Conservation (phyloP, 305 asterid genomes). For the Striga hermonthica region DNA sequence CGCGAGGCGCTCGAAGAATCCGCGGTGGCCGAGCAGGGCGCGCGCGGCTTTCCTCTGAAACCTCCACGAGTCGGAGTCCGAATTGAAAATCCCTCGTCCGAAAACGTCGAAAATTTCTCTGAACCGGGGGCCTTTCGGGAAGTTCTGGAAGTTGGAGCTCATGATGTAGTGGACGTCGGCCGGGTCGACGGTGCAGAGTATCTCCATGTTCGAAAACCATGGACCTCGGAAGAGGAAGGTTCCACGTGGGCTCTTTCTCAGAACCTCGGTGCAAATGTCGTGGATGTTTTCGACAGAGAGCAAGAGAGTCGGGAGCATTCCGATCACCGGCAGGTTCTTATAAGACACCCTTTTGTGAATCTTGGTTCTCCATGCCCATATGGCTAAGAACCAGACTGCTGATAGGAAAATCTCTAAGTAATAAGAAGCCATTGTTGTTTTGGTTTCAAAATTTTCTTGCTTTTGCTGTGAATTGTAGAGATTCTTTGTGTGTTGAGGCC, state of each 20-base stretch:
- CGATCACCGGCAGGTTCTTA: conserved; percentile 54
- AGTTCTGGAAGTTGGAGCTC: conserved; percentile 50
- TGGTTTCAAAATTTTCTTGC: not conserved
- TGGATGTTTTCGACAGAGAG: conserved; percentile 40
- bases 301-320: conserved; percentile 53
- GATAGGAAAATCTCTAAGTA: conserved; percentile 37
- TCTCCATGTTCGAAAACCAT: conserved; percentile 55
- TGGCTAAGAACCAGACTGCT: conserved; percentile 33
- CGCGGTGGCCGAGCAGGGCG: conserved; percentile 37
- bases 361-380: conserved; percentile 35
- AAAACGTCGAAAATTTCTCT: conserved; percentile 50
- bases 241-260: conserved; percentile 34
- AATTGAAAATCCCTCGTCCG: conserved; percentile 61
- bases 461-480: not conserved
- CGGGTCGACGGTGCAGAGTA: conserved; percentile 49
- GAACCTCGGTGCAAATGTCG: conserved; percentile 33
- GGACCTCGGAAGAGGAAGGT: conserved; percentile 49
- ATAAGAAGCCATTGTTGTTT: conserved; percentile 5
- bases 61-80: conserved; percentile 50
- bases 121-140: conserved; percentile 52
- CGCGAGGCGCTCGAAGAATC: conserved; percentile 38
- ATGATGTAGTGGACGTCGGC: conserved; percentile 56
- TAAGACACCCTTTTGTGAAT: conserved; percentile 31
- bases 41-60: conserved; percentile 42
- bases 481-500: no score